A percentile compares a stretch with the other conserved stretches of the same genome.
Conservation (phyloP, 1,139 yeast species). For the Zygosaccharomyces sapae region DNA sequence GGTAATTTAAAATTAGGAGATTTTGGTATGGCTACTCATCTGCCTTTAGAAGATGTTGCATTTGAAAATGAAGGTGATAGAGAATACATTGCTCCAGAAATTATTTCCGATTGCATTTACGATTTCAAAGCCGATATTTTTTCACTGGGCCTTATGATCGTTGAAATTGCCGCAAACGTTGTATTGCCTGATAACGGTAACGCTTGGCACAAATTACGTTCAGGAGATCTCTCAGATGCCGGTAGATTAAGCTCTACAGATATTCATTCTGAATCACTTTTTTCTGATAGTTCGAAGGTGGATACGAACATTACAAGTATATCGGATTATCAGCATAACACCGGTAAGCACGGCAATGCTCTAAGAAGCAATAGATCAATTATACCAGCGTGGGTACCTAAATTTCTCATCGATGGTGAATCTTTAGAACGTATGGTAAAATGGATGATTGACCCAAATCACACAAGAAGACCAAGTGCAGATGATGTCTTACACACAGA, state of each 20-base stretch:
- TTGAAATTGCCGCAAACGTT: slow-evolving; percentile 94
- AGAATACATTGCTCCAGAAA: slow-evolving; percentile 96
- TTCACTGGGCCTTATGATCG: slow-evolving; percentile 84
- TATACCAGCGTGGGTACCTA: slow-evolving; percentile 79
- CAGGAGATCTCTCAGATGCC: slow-evolving; percentile 94
- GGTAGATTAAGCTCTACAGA: slow-evolving; percentile 78
- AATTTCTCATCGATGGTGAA: slow-evolving; percentile 69
- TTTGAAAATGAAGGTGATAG: slow-evolving; percentile 96
- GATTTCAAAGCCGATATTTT: slow-evolving; percentile 93
- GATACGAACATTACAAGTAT: slow-evolving; percentile 29
- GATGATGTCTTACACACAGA: slow-evolving; percentile 58
- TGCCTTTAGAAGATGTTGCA: slow-evolving; percentile 40
- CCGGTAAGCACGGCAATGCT: not conserved
- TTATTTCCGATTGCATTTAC: slow-evolving; percentile 74
- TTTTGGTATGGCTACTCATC: slow-evolving; percentile 66
- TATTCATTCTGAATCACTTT: slow-evolving; percentile 37
- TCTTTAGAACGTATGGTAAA: slow-evolving; percentile 76
- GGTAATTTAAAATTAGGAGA: slow-evolving; percentile 70
- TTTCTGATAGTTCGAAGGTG: slow-evolving; percentile 28
- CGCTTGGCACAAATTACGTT: slow-evolving; percentile 92
- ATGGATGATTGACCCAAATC: slow-evolving; percentile 87
- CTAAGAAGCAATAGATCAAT: slow-evolving; percentile 11
- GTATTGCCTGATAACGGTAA: slow-evolving; percentile 93
- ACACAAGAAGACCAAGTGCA: slow-evolving; percentile 76
- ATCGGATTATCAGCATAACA: slow-evolving; percentile 13